Percentiles rank a stretch among this genome's conserved stretches.
Evolutionary conservation across 345 rosid species (phyloP).

Genomic region (Eucalyptus marginata): DNA sequence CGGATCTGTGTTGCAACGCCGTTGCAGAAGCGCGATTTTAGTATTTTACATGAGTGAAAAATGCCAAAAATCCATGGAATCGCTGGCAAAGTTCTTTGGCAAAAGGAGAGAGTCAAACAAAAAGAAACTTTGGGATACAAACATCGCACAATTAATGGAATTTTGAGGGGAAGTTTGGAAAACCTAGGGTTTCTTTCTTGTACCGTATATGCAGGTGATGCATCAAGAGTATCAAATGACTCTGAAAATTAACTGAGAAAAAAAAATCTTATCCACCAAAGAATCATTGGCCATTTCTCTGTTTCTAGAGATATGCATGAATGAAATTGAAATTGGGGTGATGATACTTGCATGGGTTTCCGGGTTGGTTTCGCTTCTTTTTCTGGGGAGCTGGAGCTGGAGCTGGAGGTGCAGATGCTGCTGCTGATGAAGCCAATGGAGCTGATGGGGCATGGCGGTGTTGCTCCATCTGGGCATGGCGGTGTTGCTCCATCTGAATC

Average conservation of each 20-base stretch:
- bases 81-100: neutral
- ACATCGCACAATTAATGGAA: neutral
- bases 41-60: neutral
- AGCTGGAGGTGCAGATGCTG: neutral
- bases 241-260: neutral
- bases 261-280: neutral
- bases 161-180: neutral
- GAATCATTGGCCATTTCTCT: neutral
- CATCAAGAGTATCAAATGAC: neutral
- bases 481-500: neutral
- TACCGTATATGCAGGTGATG: neutral
- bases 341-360: neutral
- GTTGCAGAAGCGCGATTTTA: neutral
- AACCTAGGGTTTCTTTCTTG: neutral
- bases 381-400: neutral
- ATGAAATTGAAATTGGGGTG: neutral
- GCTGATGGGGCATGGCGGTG: neutral
- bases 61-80: neutral
- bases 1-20: neutral
- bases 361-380: neutral
- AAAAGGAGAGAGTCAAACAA: neutral
- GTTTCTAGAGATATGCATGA: neutral
- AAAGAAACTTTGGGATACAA: neutral
- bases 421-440: neutral
- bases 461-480: neutral